These are phyloP conservation scores for Globomyces pollinis-pini DNA, from an alignment of 192 early-diverging fungal species.

Conservation along the genomic window DNA sequence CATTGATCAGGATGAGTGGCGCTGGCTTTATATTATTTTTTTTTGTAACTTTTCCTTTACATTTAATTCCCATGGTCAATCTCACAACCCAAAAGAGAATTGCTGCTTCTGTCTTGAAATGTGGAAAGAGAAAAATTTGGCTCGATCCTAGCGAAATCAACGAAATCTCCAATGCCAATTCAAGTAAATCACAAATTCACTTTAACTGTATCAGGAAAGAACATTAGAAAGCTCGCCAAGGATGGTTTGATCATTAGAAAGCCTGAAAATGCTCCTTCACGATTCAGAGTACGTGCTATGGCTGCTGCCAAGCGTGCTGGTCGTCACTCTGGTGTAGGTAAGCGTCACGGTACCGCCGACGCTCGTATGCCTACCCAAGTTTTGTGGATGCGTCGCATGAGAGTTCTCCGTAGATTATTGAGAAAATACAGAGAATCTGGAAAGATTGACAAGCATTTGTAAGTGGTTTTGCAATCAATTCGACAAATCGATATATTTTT, in stretches of 20 bases:
- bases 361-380: slow-evolving; percentile 93
- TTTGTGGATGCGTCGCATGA: slow-evolving; percentile 97
- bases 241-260: slow-evolving; percentile 95
- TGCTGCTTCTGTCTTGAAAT: slow-evolving; percentile 93
- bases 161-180: slow-evolving; percentile 96
- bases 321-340: slow-evolving; percentile 90
- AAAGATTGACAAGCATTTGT: slow-evolving; percentile 98
- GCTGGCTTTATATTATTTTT: too few species aligned
- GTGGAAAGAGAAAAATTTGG: slow-evolving; percentile 98
- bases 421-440: slow-evolving; percentile 95
- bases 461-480: slow-evolving; percentile 14
- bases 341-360: slow-evolving; percentile 85
- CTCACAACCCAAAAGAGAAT: slow-evolving; percentile 85
- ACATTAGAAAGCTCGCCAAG: slow-evolving; percentile 96
- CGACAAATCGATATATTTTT: not conserved
- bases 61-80: slow-evolving; percentile 28
- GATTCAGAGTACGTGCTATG: slow-evolving; percentile 87
- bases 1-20: too few species aligned
- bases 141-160: slow-evolving; percentile 93
- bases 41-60: too few species aligned
- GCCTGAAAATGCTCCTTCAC: slow-evolving; percentile 78
- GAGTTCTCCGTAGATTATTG: slow-evolving; percentile 89
- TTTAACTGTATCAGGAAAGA: slow-evolving; percentile 56
- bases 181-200: slow-evolving; percentile 75
- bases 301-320: slow-evolving; percentile 92